Percentiles rank a stretch among this genome's conserved stretches.
Conservation (phyloP, 208 protist species). For the Phytomonas francai region DNA sequence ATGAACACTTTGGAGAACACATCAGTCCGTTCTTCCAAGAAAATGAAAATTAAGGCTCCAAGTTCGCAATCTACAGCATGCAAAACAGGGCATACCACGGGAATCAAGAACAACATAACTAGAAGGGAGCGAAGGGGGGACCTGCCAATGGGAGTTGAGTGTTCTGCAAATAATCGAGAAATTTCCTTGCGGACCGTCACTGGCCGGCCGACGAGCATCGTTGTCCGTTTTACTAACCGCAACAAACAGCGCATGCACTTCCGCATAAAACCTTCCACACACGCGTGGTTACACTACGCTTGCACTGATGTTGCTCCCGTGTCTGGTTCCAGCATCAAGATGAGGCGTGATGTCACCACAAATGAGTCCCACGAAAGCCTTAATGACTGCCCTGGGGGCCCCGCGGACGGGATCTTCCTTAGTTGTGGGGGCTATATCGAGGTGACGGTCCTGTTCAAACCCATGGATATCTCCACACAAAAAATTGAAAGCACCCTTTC, state of each 20-base stretch:
- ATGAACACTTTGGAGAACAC: background rate
- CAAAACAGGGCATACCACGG: background rate
- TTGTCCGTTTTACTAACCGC: slow-evolving; percentile 70
- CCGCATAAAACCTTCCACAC: slow-evolving; percentile 46
- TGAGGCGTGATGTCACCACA: background rate
- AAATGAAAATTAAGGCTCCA: background rate
- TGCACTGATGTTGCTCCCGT: slow-evolving; percentile 38
- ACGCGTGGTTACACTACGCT: slow-evolving; percentile 63
- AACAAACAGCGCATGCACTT: slow-evolving; percentile 42
- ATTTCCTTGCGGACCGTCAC: slow-evolving; percentile 4
- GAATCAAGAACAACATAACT: background rate
- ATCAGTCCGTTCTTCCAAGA: background rate
- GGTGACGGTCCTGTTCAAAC: slow-evolving; percentile 59
- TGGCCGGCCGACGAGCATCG: slow-evolving; percentile 6
- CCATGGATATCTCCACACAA: slow-evolving; percentile 36
- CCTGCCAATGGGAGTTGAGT: background rate
- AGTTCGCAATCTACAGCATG: background rate
- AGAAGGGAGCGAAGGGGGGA: background rate
- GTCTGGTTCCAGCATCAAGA: slow-evolving; percentile 11
- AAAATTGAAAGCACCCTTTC: slow-evolving; percentile 36
- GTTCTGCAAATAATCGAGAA: background rate
- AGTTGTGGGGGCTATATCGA: slow-evolving; percentile 79
- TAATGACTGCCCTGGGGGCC: background rate
- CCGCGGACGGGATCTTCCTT: slow-evolving; percentile 17
- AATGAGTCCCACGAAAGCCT: background rate